These are phyloP conservation scores for Thelephora terrestris DNA, from an alignment of 1,284 basidiomycete species.

Conservation along the genomic window DNA sequence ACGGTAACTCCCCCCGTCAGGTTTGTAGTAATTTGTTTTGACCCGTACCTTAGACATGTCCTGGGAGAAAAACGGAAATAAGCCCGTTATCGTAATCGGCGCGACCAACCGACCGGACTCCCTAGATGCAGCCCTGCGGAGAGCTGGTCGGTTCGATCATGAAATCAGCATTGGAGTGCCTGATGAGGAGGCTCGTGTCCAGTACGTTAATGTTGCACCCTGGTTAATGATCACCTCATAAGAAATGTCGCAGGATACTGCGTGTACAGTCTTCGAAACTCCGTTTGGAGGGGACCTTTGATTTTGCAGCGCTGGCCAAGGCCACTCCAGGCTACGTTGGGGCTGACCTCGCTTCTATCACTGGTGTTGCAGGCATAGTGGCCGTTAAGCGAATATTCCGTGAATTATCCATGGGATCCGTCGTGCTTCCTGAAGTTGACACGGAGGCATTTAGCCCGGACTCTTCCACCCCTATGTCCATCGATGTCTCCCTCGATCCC, in stretches of 20 bases:
- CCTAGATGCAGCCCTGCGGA: slow-evolving; percentile 83
- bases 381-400: slow-evolving; percentile 96
- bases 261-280: slow-evolving; percentile 71
- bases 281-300: slow-evolving; percentile 71
- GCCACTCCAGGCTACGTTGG: slow-evolving; percentile 96
- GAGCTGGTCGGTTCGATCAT: slow-evolving; percentile 94
- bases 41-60: slow-evolving; percentile 52
- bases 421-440: slow-evolving; percentile 39
- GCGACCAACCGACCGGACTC: slow-evolving; percentile 96
- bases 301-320: slow-evolving; percentile 78
- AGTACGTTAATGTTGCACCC: slow-evolving; percentile 42
- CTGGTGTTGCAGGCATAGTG: slow-evolving; percentile 89
- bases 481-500: slow-evolving; percentile 28
- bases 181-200: slow-evolving; percentile 80
- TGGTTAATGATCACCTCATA: not conserved
- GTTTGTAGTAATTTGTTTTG: not conserved
- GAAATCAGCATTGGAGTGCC: slow-evolving; percentile 98
- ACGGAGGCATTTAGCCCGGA: slow-evolving; percentile 19
- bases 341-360: slow-evolving; percentile 85
- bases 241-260: slow-evolving; percentile 51
- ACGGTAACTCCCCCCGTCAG: slow-evolving; percentile 45
- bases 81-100: slow-evolving; percentile 90
- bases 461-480: slow-evolving; percentile 31
- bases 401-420: slow-evolving; percentile 61
- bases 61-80: slow-evolving; percentile 86